A percentile compares a stretch with the other conserved stretches of the same genome.
phyloP scores from a whole-genome alignment of 345 rosid genomes.

The Dovyalis caffra region DNA sequence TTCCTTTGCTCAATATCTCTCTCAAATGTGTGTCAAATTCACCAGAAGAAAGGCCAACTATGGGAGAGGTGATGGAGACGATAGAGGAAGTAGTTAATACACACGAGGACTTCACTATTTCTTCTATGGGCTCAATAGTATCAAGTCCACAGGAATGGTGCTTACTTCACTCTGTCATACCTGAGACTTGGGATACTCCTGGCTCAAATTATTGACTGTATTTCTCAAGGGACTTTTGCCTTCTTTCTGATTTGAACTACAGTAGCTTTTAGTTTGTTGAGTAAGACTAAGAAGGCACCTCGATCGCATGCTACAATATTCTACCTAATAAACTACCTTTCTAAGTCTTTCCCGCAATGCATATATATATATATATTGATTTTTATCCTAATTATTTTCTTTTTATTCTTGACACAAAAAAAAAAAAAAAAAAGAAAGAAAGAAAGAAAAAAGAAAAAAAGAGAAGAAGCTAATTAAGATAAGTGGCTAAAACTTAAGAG shows the following conservation, averaged over 20 bases:
- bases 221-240: too few species aligned
- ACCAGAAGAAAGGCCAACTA: slow-evolving; percentile 39
- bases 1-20: slow-evolving; percentile 52
- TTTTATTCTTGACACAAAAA: too few species aligned
- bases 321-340: too few species aligned
- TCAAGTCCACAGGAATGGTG: slow-evolving; percentile 35
- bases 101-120: slow-evolving; percentile 29
- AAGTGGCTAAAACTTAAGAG: too few species aligned
- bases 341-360: too few species aligned
- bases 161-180: slow-evolving; percentile 49
- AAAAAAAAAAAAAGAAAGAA: too few species aligned
- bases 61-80: slow-evolving; percentile 43
- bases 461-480: too few species aligned
- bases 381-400: too few species aligned
- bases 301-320: too few species aligned
- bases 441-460: too few species aligned
- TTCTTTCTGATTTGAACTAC: not conserved
- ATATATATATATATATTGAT: too few species aligned
- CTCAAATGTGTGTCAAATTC: slow-evolving; percentile 47
- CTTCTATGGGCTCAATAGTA: slow-evolving; percentile 32
- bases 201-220: slow-evolving; percentile 36
- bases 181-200: slow-evolving; percentile 60
- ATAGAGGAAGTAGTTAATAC: slow-evolving; percentile 38
- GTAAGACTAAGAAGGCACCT: too few species aligned
- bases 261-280: not conserved